phyloP scores from a whole-genome alignment of 2,329 filamentous ascomycete genomes.

The Colletotrichum higginsianum region DNA sequence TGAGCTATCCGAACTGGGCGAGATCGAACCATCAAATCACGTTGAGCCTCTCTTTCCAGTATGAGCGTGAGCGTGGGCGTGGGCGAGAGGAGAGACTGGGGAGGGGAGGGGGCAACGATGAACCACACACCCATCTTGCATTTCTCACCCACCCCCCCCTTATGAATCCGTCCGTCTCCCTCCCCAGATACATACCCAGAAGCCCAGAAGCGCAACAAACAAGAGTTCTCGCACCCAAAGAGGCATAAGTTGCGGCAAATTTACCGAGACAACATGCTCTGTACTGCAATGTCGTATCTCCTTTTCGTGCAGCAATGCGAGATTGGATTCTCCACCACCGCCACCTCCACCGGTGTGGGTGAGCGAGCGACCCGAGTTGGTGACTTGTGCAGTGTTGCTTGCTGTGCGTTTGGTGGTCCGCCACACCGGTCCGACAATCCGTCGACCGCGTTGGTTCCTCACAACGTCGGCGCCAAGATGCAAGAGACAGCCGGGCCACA shows the following conservation, averaged over 20 bases:
- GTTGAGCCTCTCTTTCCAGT: conserved; percentile 5
- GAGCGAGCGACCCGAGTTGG: no score
- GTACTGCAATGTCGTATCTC: conserved; percentile 19
- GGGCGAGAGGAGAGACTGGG: background rate
- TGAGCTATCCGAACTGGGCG: background rate
- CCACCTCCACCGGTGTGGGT: conserved; percentile 4
- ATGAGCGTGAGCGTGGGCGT: no score
- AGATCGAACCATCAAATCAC: background rate
- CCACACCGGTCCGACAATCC: background rate
- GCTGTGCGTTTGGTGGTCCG: background rate
- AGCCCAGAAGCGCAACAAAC: no score
- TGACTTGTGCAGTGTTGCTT: background rate
- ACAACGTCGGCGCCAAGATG: background rate
- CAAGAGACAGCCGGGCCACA: background rate
- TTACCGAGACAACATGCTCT: conserved; percentile 27
- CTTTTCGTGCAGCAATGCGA: conserved; percentile 27
- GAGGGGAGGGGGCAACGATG: background rate
- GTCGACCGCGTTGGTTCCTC: background rate
- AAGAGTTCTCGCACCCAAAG: background rate
- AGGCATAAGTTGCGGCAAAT: conserved; percentile 3
- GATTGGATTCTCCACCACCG: conserved; percentile 20
- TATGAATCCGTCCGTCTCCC: background rate
- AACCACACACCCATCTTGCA: background rate
- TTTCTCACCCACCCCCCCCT: background rate
- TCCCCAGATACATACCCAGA: background rate